phyloP scores from a whole-genome alignment of 129 eudicot genomes.

The Smallanthus sonchifolius region DNA sequence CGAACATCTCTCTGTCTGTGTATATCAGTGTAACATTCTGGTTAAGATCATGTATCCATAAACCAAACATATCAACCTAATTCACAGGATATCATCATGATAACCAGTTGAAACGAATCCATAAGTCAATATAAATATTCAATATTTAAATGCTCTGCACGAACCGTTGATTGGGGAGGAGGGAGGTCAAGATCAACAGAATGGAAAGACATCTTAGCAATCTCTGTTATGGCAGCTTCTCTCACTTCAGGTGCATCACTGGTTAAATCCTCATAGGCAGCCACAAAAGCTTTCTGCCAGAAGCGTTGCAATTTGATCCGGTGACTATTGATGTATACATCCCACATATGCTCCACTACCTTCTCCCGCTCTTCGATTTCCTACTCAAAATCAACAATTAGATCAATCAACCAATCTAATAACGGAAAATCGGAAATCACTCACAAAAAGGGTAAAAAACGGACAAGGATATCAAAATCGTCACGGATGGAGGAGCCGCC shows the following conservation, averaged over 20 bases:
- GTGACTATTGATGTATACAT: conserved; percentile 67
- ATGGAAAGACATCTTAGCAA: conserved; percentile 76
- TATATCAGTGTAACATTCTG: background rate
- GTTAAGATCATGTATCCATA: background rate
- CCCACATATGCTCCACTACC: conserved; percentile 93
- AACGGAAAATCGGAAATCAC: background rate
- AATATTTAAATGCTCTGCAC: background rate
- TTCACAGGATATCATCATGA: background rate
- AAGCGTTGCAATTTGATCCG: conserved; percentile 64
- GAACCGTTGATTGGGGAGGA: conserved; percentile 49
- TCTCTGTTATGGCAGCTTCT: conserved; percentile 74
- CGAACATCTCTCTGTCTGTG: too few relatives aligned
- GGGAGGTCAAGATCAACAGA: conserved; percentile 52
- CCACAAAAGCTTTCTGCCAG: conserved; percentile 95
- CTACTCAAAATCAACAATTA: conserved; percentile 32
- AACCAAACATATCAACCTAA: too few relatives aligned
- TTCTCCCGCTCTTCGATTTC: conserved; percentile 96
- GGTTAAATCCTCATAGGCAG: conserved; percentile 85
- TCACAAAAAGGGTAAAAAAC: background rate
- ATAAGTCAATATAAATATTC: background rate
- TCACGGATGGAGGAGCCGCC: conserved; percentile 39
- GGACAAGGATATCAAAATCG: conserved; percentile 81
- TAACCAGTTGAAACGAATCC: background rate
- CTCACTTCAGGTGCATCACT: conserved; percentile 57
- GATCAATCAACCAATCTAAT: conserved; percentile 2